Evolutionary conservation across 2,329 filamentous ascomycete genomes (phyloP).

Genomic region (Venturia asperata): DNA sequence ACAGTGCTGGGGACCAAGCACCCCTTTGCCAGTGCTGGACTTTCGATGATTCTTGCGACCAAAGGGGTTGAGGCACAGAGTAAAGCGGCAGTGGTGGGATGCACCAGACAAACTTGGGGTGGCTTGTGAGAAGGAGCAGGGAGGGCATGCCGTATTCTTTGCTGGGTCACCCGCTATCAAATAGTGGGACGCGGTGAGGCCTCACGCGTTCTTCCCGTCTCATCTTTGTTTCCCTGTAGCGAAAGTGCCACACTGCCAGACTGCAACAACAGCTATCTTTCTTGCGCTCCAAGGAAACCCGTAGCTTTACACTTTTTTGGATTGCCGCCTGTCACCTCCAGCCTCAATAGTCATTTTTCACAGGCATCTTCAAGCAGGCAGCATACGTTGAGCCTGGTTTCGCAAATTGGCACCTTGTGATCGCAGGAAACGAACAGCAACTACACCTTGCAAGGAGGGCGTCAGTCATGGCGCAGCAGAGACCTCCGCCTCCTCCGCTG

Average conservation of each 20-base stretch:
- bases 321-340: background rate
- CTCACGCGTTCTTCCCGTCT: background rate
- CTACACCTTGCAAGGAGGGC: background rate
- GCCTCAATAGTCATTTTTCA: background rate
- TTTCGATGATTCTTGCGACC: too few relatives aligned
- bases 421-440: background rate
- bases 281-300: background rate
- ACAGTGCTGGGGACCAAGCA: too few relatives aligned
- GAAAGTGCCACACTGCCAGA: too few relatives aligned
- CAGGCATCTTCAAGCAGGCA: background rate
- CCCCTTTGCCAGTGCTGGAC: too few relatives aligned
- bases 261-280: background rate
- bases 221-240: background rate
- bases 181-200: background rate
- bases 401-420: background rate
- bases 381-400: background rate
- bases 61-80: too few relatives aligned
- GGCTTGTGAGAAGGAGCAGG: too few relatives aligned
- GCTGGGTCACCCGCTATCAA: background rate
- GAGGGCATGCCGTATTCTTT: background rate
- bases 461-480: constrained; percentile 10
- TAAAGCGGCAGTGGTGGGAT: too few relatives aligned
- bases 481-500: constrained; percentile 9
- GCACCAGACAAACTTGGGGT: too few relatives aligned
- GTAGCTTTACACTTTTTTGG: background rate